Evolutionary conservation across 106 monocot species (phyloP), one percentile per base, ranked within the genome.

Genomic region (Vanilla planifolia): DNA sequence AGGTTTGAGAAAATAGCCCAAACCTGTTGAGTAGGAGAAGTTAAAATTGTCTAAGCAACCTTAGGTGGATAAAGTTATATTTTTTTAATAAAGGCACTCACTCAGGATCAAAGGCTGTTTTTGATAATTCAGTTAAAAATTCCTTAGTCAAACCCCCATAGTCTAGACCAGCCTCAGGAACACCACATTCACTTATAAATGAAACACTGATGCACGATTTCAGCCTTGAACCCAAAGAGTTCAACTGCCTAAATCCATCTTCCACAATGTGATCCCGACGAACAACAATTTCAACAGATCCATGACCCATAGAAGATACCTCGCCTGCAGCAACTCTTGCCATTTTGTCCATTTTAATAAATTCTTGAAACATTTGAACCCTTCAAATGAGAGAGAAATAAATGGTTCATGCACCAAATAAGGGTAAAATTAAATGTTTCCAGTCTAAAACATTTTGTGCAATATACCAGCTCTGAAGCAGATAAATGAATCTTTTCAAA

Each of bases 131-230:
- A 39, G 85, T 89, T 68, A 94, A 82, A 52, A 94, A 94, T 68
- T 89, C 89, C 61, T 94, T 94, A n/a, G 93, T 85, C 21, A 94
- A 71, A 62, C 93, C 93, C 24, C 93, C 94, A 69, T 89, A 94
- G 53, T 94, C 94, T 21, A 94, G 72, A 66, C 94, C 94, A 62
- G 82, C 89, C 60, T 94, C 94, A 50, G 94, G 89, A 67, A 94
- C 89, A 11, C 89, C 94, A 63, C 82, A 79, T 67, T 82, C 85
- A 76, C 80, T 86, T 14, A 94, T 55, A 72, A 94, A 94, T 59
- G 94, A 94, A 22, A 94, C 83, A 60, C 77, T 86, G 60, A 94
- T 85, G 68, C 62, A 52, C 41, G 85, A 94, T 46, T 79, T 85
- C 67, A 94, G 73, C 37, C 65, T 79, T 60, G 89, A 75, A 16